Base-by-base conservation (phyloP, 352 stramenopile genomes). In the Pythium aphanidermatum region DNA sequence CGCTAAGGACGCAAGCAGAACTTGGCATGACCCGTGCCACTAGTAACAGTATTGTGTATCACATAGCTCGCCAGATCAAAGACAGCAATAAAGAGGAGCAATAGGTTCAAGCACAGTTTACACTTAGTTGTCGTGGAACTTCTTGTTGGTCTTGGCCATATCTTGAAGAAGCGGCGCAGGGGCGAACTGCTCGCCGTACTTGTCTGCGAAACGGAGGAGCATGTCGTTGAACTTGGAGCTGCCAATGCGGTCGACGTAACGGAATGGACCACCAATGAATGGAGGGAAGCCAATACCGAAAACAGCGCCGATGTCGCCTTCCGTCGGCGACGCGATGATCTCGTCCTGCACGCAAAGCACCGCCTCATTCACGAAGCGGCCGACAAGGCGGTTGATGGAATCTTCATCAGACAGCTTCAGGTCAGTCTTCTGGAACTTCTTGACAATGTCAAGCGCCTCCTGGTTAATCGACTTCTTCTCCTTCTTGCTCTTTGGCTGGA, bases 261-360 rank as follows among this genome's bases (percentile, higher is more conserved):
- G 81, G 87, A 99, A 99, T 20, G 96, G 96, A 21, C 96, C 96
- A 11, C 96, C 96, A 33, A 95, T 87, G 80, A 98, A 98, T 33
- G 96, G 96, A 25, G 94, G 92, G 71, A 99, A 99, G 46, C 96
- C 96, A 50, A 98, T 98, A 55, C 96, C 96, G 68, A 99, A 99
- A 16, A 99, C 94, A n/a, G 97, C 79, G 33, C 96, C 96, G 67
- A 99, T 98, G 70, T 99, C 96, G 51, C 95, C 96, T 48, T 98
- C 93, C 8, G 90, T 91, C 5, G 96, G 95, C 40, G 94, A 96
- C 39, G 79, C 89, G 61, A 99, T 98, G 52, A 99, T 97, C 44
- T 97, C 95, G 63, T 99, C 96, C 63, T 96, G 84, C 19, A 99
- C 78, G 60, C 95, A 99, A 28, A 98, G 89, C 32, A 96, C 87